Percentiles rank a stretch among this genome's conserved stretches.
Conservation (phyloP, 2,329 filamentous ascomycete species). For the Madurella mycetomatis region DNA sequence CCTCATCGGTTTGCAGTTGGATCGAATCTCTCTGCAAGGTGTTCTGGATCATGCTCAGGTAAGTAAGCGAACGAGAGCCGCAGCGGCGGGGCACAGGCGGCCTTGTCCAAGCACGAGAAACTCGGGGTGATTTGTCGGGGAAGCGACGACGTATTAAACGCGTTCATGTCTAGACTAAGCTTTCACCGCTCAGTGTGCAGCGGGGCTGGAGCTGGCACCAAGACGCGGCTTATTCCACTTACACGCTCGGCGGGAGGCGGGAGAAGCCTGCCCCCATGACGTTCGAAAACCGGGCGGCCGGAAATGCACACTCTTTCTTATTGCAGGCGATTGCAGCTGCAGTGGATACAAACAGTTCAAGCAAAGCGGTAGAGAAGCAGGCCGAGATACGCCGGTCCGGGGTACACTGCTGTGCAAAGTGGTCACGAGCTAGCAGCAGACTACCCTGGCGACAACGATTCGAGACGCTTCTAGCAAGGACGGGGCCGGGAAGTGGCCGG, state of each 20-base stretch:
- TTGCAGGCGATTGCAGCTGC: not conserved
- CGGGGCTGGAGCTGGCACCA: too few species aligned
- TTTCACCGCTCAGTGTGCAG: conserved; percentile 8
- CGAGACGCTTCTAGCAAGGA: conserved; percentile 6
- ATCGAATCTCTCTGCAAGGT: not conserved
- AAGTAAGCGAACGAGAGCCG: not conserved
- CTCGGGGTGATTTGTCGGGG: not conserved
- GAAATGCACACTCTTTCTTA: not conserved
- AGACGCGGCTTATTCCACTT: too few species aligned
- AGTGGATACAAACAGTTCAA: not conserved
- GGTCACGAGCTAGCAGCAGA: not conserved
- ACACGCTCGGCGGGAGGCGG: too few species aligned
- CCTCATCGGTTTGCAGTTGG: not conserved
- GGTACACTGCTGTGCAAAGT: not conserved
- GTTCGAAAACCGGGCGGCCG: too few species aligned
- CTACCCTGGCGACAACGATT: conserved; percentile 1
- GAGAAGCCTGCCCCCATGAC: too few species aligned
- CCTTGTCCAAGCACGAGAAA: conserved; percentile 4
- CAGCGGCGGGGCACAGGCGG: conserved; percentile 11
- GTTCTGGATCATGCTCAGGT: not conserved
- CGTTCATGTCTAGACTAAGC: not conserved
- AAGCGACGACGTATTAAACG: conserved; percentile 8
- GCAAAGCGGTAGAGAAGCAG: not conserved
- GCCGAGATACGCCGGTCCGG: not conserved
- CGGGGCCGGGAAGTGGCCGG: not conserved